phyloP scores from a whole-genome alignment of 345 rosid species.

The Camelina hispida region DNA sequence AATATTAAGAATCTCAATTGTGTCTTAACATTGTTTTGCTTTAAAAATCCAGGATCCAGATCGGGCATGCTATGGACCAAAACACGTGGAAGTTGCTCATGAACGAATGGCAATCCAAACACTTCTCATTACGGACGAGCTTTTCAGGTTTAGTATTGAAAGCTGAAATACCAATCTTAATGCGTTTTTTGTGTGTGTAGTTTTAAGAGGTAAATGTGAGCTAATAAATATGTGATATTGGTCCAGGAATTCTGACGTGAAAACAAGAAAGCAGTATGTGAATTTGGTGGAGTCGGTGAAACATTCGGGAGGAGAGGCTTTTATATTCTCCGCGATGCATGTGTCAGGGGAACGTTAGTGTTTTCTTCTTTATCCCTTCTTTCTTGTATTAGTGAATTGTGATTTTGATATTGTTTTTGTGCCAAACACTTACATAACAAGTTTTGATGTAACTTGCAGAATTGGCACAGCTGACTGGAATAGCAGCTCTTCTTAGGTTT shows the following conservation, averaged over 20 bases:
- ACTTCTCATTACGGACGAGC: slow-evolving; percentile 89
- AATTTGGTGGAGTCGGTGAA: slow-evolving; percentile 79
- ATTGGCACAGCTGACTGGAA: slow-evolving; percentile 78
- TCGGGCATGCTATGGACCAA: slow-evolving; percentile 98
- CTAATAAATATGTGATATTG: not conserved
- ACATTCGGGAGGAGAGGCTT: slow-evolving; percentile 71
- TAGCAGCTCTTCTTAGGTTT: slow-evolving; percentile 94
- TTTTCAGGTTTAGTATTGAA: slow-evolving; percentile 67
- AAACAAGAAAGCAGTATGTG: slow-evolving; percentile 68
- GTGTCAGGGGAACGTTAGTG: slow-evolving; percentile 94
- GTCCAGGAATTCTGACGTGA: slow-evolving; percentile 76
- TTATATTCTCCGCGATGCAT: slow-evolving; percentile 93
- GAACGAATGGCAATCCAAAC: slow-evolving; percentile 96
- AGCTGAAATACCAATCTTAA: not conserved
- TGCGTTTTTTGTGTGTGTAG: not conserved
- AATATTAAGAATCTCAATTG: not conserved
- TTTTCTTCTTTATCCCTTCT: not conserved
- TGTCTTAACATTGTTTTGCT: slow-evolving; percentile 6
- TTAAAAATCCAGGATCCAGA: slow-evolving; percentile 57
- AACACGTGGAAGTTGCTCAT: slow-evolving; percentile 96
- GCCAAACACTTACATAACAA: not conserved
- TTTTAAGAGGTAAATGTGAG: not conserved
- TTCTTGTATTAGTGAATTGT: not conserved
- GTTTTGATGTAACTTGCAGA: slow-evolving; percentile 52
- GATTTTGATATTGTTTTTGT: not conserved